Base-by-base conservation (phyloP, 805 yeast species). In the Wickerhamiella musiphila region DNA sequence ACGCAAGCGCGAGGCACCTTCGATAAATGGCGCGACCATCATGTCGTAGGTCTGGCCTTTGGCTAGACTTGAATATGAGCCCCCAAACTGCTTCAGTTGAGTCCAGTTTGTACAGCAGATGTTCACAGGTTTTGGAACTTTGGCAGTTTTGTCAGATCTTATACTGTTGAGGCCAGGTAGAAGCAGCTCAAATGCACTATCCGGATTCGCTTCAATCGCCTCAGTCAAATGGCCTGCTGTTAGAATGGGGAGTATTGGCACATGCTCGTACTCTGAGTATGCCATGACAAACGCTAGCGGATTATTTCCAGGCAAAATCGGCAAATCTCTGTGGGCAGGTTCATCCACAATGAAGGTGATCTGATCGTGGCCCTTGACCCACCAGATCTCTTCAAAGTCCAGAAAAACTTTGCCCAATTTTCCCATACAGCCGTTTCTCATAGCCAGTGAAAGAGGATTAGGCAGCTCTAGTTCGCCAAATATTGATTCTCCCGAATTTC, bases 221-320 rank as follows among this genome's bases (percentile, higher is more conserved):
- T 68, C 65, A 0, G 94, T 78, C 18, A 81, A 48, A 1, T 81
- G 78, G 0, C 78, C 71, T 40, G 79, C 86, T 12, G 76, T 74
- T 23, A 83, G 58, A 19, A 71, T 58, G n/a, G 74, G 57, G 13
- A 83, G 53, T 6, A 74, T 56, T 4, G 82, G 73, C 12, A 60
- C 57, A 2, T 23, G 18, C 25, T 25, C 9, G 43, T 24, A 57
- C 53, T n/a, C 64, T 49, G 62, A 56, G n/a, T 67, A 65, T 40
- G 66, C 61, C 47, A 77, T 79, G 10, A 75, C 54, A n/a, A 75
- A 61, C 19, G 65, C 52, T 2, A 72, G 57, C 1, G 92, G 92
- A 42, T 61, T 69, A 11, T 65, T 56, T 61, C 78, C 69, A 1
- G 70, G 61, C 9, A 43, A 30, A 1, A 37, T 25, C 27, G 37